A percentile compares a stretch with the other conserved stretches of the same genome.
These are phyloP conservation scores for Nakataea oryzae DNA, from an alignment of 2,329 filamentous ascomycete species.

Conservation along the genomic window DNA sequence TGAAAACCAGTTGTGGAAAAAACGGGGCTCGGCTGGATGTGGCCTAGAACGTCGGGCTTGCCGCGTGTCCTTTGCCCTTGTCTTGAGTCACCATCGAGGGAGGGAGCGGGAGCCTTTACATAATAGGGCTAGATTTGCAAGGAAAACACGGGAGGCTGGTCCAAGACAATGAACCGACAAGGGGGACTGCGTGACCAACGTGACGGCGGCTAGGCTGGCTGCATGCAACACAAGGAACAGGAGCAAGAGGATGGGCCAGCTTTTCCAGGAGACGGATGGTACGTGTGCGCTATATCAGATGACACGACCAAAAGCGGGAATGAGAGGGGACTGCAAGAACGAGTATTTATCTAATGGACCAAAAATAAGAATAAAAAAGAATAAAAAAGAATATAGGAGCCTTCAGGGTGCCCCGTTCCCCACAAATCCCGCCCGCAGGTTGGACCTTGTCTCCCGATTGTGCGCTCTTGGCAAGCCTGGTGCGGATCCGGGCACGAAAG, in stretches of 20 bases:
- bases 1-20: background rate
- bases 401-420: background rate
- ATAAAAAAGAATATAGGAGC: background rate
- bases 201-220: background rate
- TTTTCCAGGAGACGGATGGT: too few relatives aligned
- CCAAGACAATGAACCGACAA: background rate
- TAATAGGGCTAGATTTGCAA: background rate
- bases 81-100: background rate
- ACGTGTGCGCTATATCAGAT: too few relatives aligned
- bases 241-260: background rate
- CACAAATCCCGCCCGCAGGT: background rate
- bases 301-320: too few relatives aligned
- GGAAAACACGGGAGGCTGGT: too few relatives aligned
- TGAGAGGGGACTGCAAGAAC: too few relatives aligned
- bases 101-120: background rate
- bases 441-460: background rate
- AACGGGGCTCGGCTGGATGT: background rate
- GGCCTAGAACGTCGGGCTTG: background rate
- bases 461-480: too few relatives aligned
- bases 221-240: background rate
- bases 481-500: background rate
- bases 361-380: background rate
- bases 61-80: too few relatives aligned
- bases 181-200: background rate
- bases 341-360: too few relatives aligned